phyloP scores from a whole-genome alignment of 2,329 filamentous ascomycete genomes.

The Neodidymelliopsis sp. region DNA sequence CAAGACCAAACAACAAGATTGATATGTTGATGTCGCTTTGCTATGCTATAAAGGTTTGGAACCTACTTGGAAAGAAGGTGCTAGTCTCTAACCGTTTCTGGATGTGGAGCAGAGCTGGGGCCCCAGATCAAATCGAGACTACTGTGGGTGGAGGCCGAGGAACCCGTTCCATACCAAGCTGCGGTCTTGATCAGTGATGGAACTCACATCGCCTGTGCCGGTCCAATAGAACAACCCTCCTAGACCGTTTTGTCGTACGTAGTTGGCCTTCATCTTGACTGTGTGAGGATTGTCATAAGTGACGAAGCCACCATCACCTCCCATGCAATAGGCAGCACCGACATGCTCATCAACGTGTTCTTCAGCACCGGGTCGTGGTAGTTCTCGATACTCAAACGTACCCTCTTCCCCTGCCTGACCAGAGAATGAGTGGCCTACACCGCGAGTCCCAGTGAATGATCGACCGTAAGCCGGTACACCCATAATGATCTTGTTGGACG shows the following conservation, averaged over 20 bases:
- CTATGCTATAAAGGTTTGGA: slow-evolving; percentile 16
- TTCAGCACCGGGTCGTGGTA: slow-evolving; percentile 68
- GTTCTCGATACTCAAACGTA: slow-evolving; percentile 75
- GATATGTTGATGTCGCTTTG: slow-evolving; percentile 8
- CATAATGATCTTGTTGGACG: slow-evolving; percentile 74
- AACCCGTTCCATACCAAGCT: slow-evolving; percentile 70
- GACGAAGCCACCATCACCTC: slow-evolving; percentile 78
- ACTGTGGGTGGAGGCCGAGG: slow-evolving; percentile 56
- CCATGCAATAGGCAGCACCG: slow-evolving; percentile 75
- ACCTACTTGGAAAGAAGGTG: not conserved
- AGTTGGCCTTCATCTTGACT: slow-evolving; percentile 76
- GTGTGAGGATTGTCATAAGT: slow-evolving; percentile 82
- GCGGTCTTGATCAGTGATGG: slow-evolving; percentile 52
- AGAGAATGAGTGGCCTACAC: slow-evolving; percentile 68
- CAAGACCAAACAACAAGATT: not conserved
- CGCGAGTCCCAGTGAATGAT: slow-evolving; percentile 72
- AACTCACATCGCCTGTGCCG: slow-evolving; percentile 71
- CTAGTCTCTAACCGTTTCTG: not conserved
- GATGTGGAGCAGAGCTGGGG: not conserved
- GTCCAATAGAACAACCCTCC: slow-evolving; percentile 85
- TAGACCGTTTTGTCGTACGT: slow-evolving; percentile 73
- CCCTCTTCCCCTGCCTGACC: slow-evolving; percentile 67
- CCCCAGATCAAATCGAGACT: slow-evolving; percentile 1
- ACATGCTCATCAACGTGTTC: slow-evolving; percentile 73
- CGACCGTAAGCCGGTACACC: slow-evolving; percentile 79